These are phyloP conservation scores for Erythrophleum fordii DNA, from an alignment of 306 rosid genomes.

Conservation along the genomic window DNA sequence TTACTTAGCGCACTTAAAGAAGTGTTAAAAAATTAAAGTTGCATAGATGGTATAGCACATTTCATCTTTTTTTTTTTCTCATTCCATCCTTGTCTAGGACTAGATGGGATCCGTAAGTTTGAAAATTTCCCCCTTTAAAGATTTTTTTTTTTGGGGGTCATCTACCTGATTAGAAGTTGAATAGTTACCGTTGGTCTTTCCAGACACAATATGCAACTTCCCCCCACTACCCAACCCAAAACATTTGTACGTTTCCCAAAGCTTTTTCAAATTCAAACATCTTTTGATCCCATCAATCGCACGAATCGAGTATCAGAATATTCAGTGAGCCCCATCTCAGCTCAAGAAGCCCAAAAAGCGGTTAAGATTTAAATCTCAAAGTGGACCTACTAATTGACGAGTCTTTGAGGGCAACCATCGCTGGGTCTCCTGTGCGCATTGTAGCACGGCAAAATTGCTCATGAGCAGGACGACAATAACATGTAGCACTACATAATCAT, in stretches of 20 bases:
- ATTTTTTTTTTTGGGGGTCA: too few relatives aligned
- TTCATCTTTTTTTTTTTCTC: too few relatives aligned
- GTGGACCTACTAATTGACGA: not conserved
- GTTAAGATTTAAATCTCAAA: not conserved
- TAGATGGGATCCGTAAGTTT: too few relatives aligned
- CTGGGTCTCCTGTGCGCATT: not conserved
- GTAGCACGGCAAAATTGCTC: not conserved
- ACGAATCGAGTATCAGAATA: not conserved
- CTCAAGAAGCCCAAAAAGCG: not conserved
- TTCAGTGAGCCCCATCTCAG: not conserved
- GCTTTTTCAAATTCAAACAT: conserved; percentile 17
- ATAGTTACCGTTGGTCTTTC: not conserved
- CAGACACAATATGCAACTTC: not conserved
- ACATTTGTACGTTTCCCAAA: not conserved
- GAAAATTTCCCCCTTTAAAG: too few relatives aligned
- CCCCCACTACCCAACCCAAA: not conserved
- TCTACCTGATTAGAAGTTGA: not conserved
- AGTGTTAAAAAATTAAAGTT: too few relatives aligned
- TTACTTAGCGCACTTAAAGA: too few relatives aligned
- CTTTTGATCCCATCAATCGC: not conserved
- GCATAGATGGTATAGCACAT: too few relatives aligned
- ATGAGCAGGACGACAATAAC: not conserved
- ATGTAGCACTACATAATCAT: not conserved
- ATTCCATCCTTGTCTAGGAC: too few relatives aligned
- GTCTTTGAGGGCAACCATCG: not conserved